A percentile compares a stretch with the other conserved stretches of the same genome.
Evolutionary conservation across 768 basidiomycete genomes (phyloP).

Genomic region (Trametes gibbosa): DNA sequence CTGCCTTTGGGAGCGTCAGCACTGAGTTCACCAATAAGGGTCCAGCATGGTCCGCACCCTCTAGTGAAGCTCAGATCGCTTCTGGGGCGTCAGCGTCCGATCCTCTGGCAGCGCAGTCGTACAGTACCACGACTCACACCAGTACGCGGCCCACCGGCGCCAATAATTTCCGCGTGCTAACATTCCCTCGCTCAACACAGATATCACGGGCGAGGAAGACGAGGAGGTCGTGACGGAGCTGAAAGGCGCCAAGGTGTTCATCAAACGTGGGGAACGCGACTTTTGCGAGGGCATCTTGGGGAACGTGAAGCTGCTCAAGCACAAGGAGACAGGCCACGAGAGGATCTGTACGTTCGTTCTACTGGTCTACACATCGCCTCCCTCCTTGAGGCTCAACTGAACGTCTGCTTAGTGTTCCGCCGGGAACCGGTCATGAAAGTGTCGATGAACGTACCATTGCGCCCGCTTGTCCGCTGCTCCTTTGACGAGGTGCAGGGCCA

Average conservation of each 20-base stretch:
- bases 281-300: constrained; percentile 62
- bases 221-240: constrained; percentile 56
- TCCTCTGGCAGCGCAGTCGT: constrained; percentile 20
- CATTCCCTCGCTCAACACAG: constrained; percentile 24
- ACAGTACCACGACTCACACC: constrained; percentile 11
- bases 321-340: constrained; percentile 40
- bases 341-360: constrained; percentile 51
- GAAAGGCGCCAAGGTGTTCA: constrained; percentile 58
- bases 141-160: not conserved
- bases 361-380: not conserved
- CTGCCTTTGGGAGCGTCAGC: constrained; percentile 14
- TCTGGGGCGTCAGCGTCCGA: not conserved
- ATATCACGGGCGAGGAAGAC: constrained; percentile 63
- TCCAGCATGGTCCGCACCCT: constrained; percentile 13
- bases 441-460: constrained; percentile 62
- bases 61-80: not conserved
- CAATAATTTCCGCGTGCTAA: not conserved
- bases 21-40: not conserved
- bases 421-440: constrained; percentile 70
- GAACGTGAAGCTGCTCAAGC: constrained; percentile 55
- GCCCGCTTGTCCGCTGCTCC: constrained; percentile 53
- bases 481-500: constrained; percentile 55
- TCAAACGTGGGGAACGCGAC: constrained; percentile 51
- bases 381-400: not conserved
- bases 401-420: constrained; percentile 66